phyloP scores from a whole-genome alignment of 2,329 filamentous ascomycete genomes.

The Nemania diffusa region DNA sequence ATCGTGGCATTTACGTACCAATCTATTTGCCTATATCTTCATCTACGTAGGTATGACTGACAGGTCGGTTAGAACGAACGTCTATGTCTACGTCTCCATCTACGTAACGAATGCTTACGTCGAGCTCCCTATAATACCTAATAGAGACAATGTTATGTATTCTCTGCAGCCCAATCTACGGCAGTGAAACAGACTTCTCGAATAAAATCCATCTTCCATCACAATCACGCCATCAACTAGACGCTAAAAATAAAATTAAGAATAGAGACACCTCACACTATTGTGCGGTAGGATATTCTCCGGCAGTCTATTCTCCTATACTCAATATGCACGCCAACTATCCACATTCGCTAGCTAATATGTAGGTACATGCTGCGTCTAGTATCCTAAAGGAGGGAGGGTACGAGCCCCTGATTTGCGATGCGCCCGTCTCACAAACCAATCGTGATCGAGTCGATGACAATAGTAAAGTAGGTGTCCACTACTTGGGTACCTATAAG shows the following conservation, averaged over 20 bases:
- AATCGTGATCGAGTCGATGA: background rate
- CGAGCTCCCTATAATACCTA: background rate
- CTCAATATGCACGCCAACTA: background rate
- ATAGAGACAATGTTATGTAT: background rate
- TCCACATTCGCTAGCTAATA: background rate
- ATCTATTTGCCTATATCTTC: background rate
- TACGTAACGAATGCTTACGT: background rate
- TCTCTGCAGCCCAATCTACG: too few relatives aligned
- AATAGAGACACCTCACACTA: background rate
- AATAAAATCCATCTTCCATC: background rate
- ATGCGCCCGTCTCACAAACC: background rate
- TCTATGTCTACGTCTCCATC: background rate
- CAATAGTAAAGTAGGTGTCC: background rate
- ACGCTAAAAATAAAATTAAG: background rate
- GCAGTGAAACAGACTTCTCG: background rate
- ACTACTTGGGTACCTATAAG: too few relatives aligned
- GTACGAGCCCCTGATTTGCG: constrained; percentile 17
- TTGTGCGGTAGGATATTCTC: background rate
- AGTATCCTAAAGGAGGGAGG: background rate
- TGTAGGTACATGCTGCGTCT: background rate
- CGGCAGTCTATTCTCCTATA: background rate
- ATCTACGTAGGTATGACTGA: constrained; percentile 4
- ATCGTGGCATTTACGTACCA: background rate
- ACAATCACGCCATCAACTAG: background rate
- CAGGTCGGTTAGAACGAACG: background rate